Percentiles rank a stretch among this genome's conserved stretches.
phyloP scores from a whole-genome alignment of 148 eudicot species.

The Rhododendron vialii region DNA sequence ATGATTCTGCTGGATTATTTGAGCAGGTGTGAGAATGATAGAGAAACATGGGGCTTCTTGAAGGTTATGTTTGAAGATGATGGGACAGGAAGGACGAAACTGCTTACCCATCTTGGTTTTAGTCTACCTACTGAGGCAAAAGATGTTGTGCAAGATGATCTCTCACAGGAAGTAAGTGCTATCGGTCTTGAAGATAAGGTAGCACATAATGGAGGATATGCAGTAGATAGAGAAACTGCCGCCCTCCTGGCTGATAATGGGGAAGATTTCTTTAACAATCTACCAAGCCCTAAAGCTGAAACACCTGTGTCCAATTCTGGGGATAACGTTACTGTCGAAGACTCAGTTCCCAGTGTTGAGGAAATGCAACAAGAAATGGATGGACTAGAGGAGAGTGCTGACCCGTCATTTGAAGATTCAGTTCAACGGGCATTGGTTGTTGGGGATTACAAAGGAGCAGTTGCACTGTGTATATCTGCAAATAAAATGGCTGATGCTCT shows the following conservation, averaged over 20 bases:
- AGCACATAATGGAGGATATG: constrained; percentile 30
- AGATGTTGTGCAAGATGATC: constrained; percentile 35
- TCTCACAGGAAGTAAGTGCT: constrained; percentile 58
- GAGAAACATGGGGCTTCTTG: constrained; percentile 91
- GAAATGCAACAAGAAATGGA: constrained; percentile 28
- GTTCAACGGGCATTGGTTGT: constrained; percentile 92
- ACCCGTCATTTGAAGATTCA: constrained; percentile 68
- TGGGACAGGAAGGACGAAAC: constrained; percentile 85
- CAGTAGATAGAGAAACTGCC: constrained; percentile 21
- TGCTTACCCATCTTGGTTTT: constrained; percentile 87
- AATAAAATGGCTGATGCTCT: constrained; percentile 94
- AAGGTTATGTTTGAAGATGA: constrained; percentile 98
- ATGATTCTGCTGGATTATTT: constrained; percentile 9
- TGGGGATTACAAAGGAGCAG: constrained; percentile 93
- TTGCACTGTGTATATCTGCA: constrained; percentile 73
- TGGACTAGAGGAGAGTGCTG: constrained; percentile 50
- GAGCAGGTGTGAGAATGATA: constrained; percentile 73
- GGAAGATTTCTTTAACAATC: constrained; percentile 91
- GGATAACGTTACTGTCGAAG: constrained; percentile 37
- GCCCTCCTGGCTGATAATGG: constrained; percentile 58
- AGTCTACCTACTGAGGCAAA: constrained; percentile 50
- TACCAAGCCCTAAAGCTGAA: constrained; percentile 91
- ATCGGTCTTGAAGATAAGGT: constrained; percentile 52
- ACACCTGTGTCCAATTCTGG: constrained; percentile 65
- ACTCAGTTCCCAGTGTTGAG: constrained; percentile 36